Conservation (phyloP, 1,284 basidiomycete genomes). For the Microbotryum scabiosae region DNA sequence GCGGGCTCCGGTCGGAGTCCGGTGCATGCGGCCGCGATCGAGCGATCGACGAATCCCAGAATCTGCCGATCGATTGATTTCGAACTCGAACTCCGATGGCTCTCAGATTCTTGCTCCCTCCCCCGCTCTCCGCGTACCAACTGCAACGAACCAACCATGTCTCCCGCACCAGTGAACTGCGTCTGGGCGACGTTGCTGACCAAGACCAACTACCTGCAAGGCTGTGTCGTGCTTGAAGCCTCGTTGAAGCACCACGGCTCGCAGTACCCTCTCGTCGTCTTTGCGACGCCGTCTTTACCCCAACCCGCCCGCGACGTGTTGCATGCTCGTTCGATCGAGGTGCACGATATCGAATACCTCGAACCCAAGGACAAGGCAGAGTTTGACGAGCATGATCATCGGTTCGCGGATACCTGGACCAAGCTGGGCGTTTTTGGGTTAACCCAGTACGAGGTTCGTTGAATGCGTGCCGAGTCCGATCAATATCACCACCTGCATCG, state of each 20-base stretch:
- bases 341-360: slow-evolving; percentile 56
- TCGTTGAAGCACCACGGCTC: slow-evolving; percentile 57
- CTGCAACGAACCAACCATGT: not conserved
- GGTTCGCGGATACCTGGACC: slow-evolving; percentile 83
- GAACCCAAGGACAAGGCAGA: slow-evolving; percentile 51
- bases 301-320: slow-evolving; percentile 52
- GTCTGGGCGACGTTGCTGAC: slow-evolving; percentile 57
- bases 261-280: slow-evolving; percentile 69
- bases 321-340: slow-evolving; percentile 48
- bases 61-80: too few relatives aligned
- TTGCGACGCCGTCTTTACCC: slow-evolving; percentile 61
- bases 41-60: too few relatives aligned
- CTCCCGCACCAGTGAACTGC: not conserved
- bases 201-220: slow-evolving; percentile 54
- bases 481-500: slow-evolving; percentile 8
- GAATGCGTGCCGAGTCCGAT: not conserved
- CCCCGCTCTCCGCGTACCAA: not conserved
- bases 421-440: slow-evolving; percentile 76
- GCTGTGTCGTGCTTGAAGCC: slow-evolving; percentile 58
- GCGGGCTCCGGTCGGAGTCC: too few relatives aligned
- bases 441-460: slow-evolving; percentile 60
- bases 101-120: too few relatives aligned
- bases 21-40: too few relatives aligned
- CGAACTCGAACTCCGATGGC: too few relatives aligned
- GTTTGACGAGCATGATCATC: slow-evolving; percentile 39